Conservation (phyloP, 202 grass and related monocot genomes). For the Digitaria exilis region DNA sequence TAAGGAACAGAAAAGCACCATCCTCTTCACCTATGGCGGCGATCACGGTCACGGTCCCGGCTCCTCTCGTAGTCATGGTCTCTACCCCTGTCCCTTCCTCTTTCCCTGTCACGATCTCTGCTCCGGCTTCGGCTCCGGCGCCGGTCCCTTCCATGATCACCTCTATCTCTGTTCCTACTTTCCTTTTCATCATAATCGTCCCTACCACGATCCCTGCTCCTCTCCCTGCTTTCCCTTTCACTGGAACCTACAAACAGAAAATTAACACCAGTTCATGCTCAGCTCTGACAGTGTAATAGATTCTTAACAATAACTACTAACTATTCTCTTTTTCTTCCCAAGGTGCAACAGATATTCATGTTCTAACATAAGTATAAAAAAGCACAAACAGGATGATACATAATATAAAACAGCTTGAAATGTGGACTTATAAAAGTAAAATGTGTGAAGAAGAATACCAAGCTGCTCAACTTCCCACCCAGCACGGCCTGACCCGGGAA, state of each 20-base stretch:
- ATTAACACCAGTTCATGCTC: neutral
- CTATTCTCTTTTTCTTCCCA: neutral
- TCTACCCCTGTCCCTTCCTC: constrained; percentile 47
- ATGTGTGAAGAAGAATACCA: constrained; percentile 44
- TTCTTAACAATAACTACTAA: neutral
- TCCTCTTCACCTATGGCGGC: constrained; percentile 37
- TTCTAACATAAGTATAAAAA: neutral
- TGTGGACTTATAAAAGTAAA: neutral
- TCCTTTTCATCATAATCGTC: constrained; percentile 41
- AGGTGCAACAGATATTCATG: neutral
- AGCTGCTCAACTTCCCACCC: constrained; percentile 77
- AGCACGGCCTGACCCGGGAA: constrained; percentile 74
- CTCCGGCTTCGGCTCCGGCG: constrained; percentile 46
- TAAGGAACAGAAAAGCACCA: neutral
- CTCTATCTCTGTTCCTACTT: constrained; percentile 53
- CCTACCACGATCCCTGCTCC: constrained; percentile 43
- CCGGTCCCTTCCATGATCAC: constrained; percentile 50
- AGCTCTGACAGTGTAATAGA: neutral
- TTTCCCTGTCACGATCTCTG: constrained; percentile 35
- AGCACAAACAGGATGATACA: neutral
- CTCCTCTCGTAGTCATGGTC: constrained; percentile 46
- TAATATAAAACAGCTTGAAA: neutral
- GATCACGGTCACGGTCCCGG: constrained; percentile 46
- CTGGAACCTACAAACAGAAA: constrained; percentile 38
- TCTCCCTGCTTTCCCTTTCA: constrained; percentile 27